phyloP scores from a whole-genome alignment of 768 basidiomycete species.

The Termitomyces sp. region DNA sequence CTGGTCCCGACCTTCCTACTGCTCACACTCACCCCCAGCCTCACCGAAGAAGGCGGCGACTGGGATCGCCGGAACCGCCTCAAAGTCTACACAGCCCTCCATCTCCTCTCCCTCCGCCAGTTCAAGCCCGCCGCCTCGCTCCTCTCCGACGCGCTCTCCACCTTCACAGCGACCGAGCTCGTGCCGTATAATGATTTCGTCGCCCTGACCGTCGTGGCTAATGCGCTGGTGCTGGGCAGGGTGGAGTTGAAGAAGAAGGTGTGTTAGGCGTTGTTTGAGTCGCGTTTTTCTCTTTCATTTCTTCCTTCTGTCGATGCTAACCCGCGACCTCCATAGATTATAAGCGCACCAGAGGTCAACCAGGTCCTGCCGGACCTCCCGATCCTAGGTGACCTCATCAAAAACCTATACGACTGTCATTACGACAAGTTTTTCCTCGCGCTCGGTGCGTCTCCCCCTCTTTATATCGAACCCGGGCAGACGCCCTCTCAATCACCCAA shows the following conservation, averaged over 20 bases:
- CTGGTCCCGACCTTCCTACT: neutral
- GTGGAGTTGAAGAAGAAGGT: constrained; percentile 94
- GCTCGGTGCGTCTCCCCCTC: constrained; percentile 49
- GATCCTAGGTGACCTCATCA: constrained; percentile 75
- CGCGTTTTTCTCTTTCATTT: too few relatives aligned
- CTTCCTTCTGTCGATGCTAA: neutral
- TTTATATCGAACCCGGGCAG: too few relatives aligned
- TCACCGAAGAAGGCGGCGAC: constrained; percentile 94
- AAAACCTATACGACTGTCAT: constrained; percentile 88
- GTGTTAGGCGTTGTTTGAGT: too few relatives aligned
- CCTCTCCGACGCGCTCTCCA: constrained; percentile 86
- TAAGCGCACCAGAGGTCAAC: constrained; percentile 83
- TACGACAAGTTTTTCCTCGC: constrained; percentile 94
- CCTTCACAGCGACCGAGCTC: constrained; percentile 92
- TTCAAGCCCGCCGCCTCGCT: constrained; percentile 86
- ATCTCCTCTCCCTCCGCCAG: constrained; percentile 83
- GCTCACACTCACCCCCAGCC: constrained; percentile 33
- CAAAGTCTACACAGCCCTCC: constrained; percentile 91
- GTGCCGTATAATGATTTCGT: constrained; percentile 90
- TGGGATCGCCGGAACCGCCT: constrained; percentile 97
- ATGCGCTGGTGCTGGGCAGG: constrained; percentile 69
- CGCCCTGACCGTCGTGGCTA: constrained; percentile 76
- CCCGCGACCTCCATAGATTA: constrained; percentile 50
- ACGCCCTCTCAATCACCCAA: too few relatives aligned
- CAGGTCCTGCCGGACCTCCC: constrained; percentile 82